Base-by-base conservation (phyloP, 345 rosid genomes). In the Pelargonium nanum region DNA sequence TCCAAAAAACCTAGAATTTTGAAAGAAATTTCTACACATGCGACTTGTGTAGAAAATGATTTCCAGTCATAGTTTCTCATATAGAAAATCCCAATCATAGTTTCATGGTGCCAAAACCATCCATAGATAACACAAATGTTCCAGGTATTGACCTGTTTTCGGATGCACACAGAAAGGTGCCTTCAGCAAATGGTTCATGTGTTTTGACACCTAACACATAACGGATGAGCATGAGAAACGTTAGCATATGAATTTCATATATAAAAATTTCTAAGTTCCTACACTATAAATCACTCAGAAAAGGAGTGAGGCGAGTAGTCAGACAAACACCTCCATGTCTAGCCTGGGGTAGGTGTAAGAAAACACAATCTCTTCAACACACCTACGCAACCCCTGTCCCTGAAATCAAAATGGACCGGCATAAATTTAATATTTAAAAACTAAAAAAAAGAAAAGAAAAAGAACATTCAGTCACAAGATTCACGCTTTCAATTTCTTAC, bases 81-180 rank as follows among this genome's bases (percentile, higher is more conserved):
- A 30, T 30, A 30, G 10, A 30, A 12, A 30, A 30, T 12, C 40
- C 40, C 10, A 12, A 30, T 30, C 9, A 30, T 30, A 30, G 6
- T 30, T 30, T 30, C 40, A 30, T 30, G 40, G 10, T 30, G 9
- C 40, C 40, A 30, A 6, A 5, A 30, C 40, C 40, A 30, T 30
- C 10, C 40, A 30, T 30, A 5, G 9, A 5, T 5, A 40, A 40
- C 16, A 3, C 9, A 12, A 40, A 17, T 40, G 48, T 40, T 40
- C 13, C 48, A 40, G 48, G 15, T 40, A 40, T 40, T 3, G 15
- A 84, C 99, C 97, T 77, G 97, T 93, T 78, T 87, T 82, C 21
- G 97, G 97, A 77, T 85, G 97, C 32, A 93, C 81, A 60, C 99
- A 93, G 65, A 93, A 93, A 44, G 99, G 97, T 55, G 99, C 97